These are phyloP conservation scores for Cucumis cinereus DNA, from an alignment of 306 rosid genomes.

Conservation along the genomic window DNA sequence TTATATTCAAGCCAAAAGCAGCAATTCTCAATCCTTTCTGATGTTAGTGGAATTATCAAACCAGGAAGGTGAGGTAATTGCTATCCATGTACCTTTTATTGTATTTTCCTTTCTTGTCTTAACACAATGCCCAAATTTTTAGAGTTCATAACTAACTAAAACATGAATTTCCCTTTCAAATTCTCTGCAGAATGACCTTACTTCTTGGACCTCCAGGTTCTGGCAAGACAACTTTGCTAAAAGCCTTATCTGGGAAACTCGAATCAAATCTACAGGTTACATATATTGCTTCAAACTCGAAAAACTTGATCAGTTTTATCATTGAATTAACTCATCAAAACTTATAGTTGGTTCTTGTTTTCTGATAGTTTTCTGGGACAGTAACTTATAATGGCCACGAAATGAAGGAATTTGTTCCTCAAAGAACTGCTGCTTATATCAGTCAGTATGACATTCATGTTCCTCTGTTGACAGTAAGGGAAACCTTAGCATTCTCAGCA, in stretches of 20 bases:
- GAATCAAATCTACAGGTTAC: conserved; percentile 18
- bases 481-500: conserved; percentile 76
- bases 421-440: conserved; percentile 66
- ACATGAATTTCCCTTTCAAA: background rate
- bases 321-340: background rate
- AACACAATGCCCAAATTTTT: background rate
- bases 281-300: background rate
- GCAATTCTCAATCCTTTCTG: background rate
- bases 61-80: conserved; percentile 10
- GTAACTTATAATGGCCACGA: conserved; percentile 51
- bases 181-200: conserved; percentile 21
- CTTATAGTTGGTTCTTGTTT: background rate
- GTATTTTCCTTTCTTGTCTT: background rate
- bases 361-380: conserved; percentile 35
- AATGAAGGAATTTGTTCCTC: conserved; percentile 66
- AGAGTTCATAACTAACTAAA: background rate
- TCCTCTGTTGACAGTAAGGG: conserved; percentile 71
- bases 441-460: conserved; percentile 65
- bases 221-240: conserved; percentile 24
- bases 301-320: background rate
- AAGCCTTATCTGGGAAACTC: conserved; percentile 25
- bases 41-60: conserved; percentile 9
- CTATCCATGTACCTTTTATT: background rate
- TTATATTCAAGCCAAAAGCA: background rate
- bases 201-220: conserved; percentile 30